Base-by-base conservation (phyloP, 225 moss, liverwort and hornwort genomes). In the Neckera pumila region DNA sequence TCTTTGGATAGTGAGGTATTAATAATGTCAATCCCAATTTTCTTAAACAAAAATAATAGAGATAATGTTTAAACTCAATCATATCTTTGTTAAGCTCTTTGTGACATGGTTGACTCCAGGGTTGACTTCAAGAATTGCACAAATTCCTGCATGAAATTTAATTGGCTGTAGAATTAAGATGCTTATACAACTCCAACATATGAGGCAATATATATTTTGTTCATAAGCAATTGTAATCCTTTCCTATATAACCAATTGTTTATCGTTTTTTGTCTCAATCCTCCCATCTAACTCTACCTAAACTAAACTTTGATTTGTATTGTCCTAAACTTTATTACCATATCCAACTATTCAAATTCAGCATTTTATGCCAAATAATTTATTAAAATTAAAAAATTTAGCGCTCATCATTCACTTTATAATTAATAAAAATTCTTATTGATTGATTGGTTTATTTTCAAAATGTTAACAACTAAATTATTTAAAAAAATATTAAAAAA, bases 131-230 rank as follows among this genome's bases (percentile, higher is more conserved):
- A 19, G 14, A 74, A n/a, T 30, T 47, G 18, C 0, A 0, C 3
- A 17, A 28, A 2, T 1, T 2, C 6, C 0, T 74, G 0, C 0
- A 31, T 0, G 12, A 31, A 1, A 19, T 75, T 7, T 47, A 12
- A 47, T 75, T 75, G 31, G 12, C 19, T 1, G 19, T 31, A 0
- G 3, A 74, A 74, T 74, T 74, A 18, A 31, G 18, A 18, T 30
- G 7, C 19, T 47, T 74, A 19, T 1, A 74, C 1, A 47, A 19
- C 7, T 74, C 2, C 11, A 26, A 31, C 0, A 0, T 17, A 30
- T 30, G 4, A 47, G 18, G 4, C 31, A 47, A 47, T 47, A 47
- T 0, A 18, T 20, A 1, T 31, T 75, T 4, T 31, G 0, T 19
- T 47, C 7, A 31, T 7, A 2, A 20, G 2, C 11, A 34, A 7